Evolutionary conservation across 208 protist species (phyloP), one percentile per base, ranked within the genome.

Genomic region (Borovskyia barvae): DNA sequence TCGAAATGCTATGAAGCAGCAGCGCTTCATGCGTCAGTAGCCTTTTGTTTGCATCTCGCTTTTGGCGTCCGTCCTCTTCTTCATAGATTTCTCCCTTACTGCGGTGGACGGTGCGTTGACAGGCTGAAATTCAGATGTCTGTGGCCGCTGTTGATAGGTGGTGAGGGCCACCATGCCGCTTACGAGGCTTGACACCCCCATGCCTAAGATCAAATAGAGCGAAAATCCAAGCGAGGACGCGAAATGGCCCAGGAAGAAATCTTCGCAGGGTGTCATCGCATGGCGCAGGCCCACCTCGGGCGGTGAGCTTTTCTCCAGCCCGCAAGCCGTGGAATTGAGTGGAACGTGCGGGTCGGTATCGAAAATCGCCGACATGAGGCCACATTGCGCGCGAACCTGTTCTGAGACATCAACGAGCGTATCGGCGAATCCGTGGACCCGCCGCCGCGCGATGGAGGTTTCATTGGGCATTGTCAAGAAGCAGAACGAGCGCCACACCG

Each of bases 231-330:
- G 20, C 5, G 50, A 62, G 19, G 52, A 51, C 2, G 66, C 59
- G 4, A 73, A 30, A 22, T 61, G 41, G 6, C 66, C 66, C 7
- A 73, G n/a, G 12, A 73, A 24, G 57, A 62, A 66, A 32, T 66
- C 49, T 37, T 57, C 40, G 36, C 66, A 73, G 22, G 35, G 42
- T 0, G 29, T 50, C 20, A 41, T 33, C 26, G 19, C 11, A 6
- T 33, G 46, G 2, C 30, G 12, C 35, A 8, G 37, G 2, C 28
- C 5, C 33, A 26, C 22, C 24, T 17, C 12, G n/a, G 19, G 6
- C 5, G 17, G 46, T 0, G 5, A 24, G 3, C 25, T 49, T 15
- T 22, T 30, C 15, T 11, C 11, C n/a, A 36, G 25, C 12, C 35
- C 11, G 41, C 49, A 59, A 7, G 51, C 41, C 8, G 61, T 59